Percentiles rank a stretch among this genome's conserved stretches.
Conservation (phyloP, 441 rosid species). For the Francoa sonchifolia region DNA sequence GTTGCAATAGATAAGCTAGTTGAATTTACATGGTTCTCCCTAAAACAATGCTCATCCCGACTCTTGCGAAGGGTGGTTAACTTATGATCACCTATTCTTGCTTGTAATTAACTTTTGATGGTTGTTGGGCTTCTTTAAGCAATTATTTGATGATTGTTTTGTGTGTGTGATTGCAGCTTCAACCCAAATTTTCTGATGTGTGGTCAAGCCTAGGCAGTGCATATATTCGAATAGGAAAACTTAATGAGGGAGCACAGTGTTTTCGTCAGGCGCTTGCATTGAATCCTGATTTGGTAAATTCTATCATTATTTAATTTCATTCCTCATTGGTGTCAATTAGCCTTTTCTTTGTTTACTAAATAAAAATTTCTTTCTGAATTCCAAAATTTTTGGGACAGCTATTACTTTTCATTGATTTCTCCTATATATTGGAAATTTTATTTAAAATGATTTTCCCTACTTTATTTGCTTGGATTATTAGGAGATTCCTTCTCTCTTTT, state of each 20-base stretch:
- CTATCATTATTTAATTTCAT: neutral
- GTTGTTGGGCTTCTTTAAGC: neutral
- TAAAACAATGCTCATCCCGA: too few relatives aligned
- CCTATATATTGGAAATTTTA: too few relatives aligned
- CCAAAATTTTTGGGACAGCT: too few relatives aligned
- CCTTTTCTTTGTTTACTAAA: neutral
- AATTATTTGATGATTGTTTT: too few relatives aligned
- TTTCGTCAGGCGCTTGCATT: constrained; percentile 85
- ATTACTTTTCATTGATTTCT: too few relatives aligned
- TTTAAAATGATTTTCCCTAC: too few relatives aligned
- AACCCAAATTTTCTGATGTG: constrained; percentile 94
- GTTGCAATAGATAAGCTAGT: too few relatives aligned
- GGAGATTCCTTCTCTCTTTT: too few relatives aligned
- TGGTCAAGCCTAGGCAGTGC: constrained; percentile 99
- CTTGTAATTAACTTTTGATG: neutral
- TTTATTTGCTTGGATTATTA: too few relatives aligned
- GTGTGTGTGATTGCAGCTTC: constrained; percentile 50
- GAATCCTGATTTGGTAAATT: constrained; percentile 75
- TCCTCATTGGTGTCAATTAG: neutral
- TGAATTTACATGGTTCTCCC: too few relatives aligned
- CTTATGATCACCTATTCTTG: too few relatives aligned
- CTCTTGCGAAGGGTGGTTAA: too few relatives aligned
- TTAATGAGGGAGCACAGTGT: constrained; percentile 84
- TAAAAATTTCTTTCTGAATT: neutral
- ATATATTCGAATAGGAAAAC: constrained; percentile 92